phyloP scores from a whole-genome alignment of 352 stramenopile genomes.

The Phytopythium ostracodes region DNA sequence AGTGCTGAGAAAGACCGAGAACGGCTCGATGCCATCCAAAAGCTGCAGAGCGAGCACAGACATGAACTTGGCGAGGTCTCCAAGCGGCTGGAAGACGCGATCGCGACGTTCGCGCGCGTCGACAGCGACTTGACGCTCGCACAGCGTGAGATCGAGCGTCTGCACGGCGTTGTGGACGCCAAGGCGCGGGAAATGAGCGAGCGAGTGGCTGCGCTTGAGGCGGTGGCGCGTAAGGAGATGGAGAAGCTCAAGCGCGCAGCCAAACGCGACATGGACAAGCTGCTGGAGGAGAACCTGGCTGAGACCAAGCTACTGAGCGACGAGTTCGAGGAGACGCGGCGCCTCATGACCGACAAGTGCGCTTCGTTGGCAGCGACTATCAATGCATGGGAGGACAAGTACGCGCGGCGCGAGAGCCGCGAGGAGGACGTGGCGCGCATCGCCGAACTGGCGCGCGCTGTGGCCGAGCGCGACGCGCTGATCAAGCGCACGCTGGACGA shows the following conservation, averaged over 20 bases:
- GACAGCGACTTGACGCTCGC: slow-evolving; percentile 25
- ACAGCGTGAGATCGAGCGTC: slow-evolving; percentile 22
- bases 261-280: slow-evolving; percentile 61
- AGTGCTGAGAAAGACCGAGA: slow-evolving; percentile 38
- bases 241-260: slow-evolving; percentile 47
- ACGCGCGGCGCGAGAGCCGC: slow-evolving; percentile 54
- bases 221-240: slow-evolving; percentile 36
- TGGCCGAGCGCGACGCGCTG: slow-evolving; percentile 69
- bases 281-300: slow-evolving; percentile 61
- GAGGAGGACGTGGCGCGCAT: slow-evolving; percentile 83
- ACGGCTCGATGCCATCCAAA: slow-evolving; percentile 18
- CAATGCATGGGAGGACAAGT: slow-evolving; percentile 54
- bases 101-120: slow-evolving; percentile 23
- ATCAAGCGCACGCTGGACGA: slow-evolving; percentile 76
- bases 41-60: slow-evolving; percentile 22
- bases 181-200: slow-evolving; percentile 32
- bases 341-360: slow-evolving; percentile 51
- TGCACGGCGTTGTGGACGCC: slow-evolving; percentile 24
- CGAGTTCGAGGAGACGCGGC: slow-evolving; percentile 62
- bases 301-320: slow-evolving; percentile 67
- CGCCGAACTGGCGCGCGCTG: slow-evolving; percentile 48
- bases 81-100: slow-evolving; percentile 16
- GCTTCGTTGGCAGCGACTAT: slow-evolving; percentile 34
- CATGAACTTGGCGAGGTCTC: slow-evolving; percentile 23
- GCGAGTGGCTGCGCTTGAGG: slow-evolving; percentile 29